These are phyloP conservation scores for Podochytrium sp. DNA, from an alignment of 192 early-diverging fungal genomes.

Conservation along the genomic window DNA sequence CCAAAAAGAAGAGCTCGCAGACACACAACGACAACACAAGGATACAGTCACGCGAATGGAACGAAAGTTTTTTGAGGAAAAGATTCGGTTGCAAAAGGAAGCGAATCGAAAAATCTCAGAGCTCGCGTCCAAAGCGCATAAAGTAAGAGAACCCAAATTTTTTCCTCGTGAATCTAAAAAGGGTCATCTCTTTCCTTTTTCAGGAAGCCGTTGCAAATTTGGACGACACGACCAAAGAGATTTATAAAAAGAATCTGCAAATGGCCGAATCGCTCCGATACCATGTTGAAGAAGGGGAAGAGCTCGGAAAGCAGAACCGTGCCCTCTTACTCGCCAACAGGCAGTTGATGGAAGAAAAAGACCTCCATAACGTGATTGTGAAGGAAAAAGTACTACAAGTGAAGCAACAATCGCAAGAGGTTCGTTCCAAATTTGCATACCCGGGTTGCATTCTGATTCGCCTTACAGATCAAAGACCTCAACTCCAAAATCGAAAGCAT, in stretches of 20 bases:
- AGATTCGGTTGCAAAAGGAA: slow-evolving; percentile 67
- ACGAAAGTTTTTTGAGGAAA: slow-evolving; percentile 71
- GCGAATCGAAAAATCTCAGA: slow-evolving; percentile 65
- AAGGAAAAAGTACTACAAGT: slow-evolving; percentile 65
- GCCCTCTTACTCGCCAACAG: slow-evolving; percentile 43
- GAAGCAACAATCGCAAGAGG: slow-evolving; percentile 58
- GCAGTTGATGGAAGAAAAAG: slow-evolving; percentile 59
- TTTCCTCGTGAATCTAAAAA: not conserved
- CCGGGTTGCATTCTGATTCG: not conserved
- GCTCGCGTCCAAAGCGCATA: slow-evolving; percentile 64
- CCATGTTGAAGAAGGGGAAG: slow-evolving; percentile 62
- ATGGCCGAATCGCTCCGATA: slow-evolving; percentile 62
- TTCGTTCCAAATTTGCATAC: slow-evolving; percentile 23
- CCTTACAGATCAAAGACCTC: slow-evolving; percentile 54
- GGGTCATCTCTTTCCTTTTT: not conserved
- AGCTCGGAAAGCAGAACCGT: slow-evolving; percentile 50
- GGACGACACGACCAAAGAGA: slow-evolving; percentile 65
- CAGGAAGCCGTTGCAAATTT: slow-evolving; percentile 63
- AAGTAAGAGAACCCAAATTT: slow-evolving; percentile 34
- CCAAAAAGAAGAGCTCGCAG: slow-evolving; percentile 56
- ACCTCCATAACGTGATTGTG: slow-evolving; percentile 66
- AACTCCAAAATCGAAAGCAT: slow-evolving; percentile 58
- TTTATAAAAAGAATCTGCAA: slow-evolving; percentile 64
- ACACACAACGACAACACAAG: slow-evolving; percentile 60
- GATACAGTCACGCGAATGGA: slow-evolving; percentile 62